Conservation (phyloP, 208 protist genomes). For the Blastocrithidia nonstop region DNA sequence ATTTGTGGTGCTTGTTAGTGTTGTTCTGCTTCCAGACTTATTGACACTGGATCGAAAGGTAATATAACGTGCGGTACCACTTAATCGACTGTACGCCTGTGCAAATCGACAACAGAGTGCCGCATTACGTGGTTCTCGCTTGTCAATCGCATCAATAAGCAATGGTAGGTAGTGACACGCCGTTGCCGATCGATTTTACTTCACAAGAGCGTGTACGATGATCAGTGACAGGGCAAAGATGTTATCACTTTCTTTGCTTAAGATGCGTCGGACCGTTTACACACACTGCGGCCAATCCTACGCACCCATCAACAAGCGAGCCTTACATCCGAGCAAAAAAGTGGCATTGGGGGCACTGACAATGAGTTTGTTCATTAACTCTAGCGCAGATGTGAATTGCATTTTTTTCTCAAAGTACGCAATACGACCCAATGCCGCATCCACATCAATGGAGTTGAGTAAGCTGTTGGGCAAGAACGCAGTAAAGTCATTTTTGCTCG, state of each 20-base stretch:
- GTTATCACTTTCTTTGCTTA: conserved; percentile 60
- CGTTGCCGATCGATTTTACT: conserved; percentile 48
- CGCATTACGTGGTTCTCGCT: conserved; percentile 71
- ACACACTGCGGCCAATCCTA: conserved; percentile 88
- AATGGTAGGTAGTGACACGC: conserved; percentile 35
- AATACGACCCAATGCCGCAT: conserved; percentile 71
- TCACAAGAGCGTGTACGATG: conserved; percentile 61
- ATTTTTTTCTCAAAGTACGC: conserved; percentile 74
- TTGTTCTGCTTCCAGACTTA: no score
- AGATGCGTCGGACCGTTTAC: conserved; percentile 71
- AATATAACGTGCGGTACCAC: no score
- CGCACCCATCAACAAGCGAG: conserved; percentile 69
- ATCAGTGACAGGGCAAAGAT: conserved; percentile 59
- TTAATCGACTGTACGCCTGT: conserved; percentile 57
- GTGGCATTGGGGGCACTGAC: conserved; percentile 50
- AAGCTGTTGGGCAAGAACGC: not conserved
- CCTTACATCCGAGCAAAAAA: conserved; percentile 63
- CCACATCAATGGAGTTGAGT: conserved; percentile 19
- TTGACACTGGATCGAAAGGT: no score
- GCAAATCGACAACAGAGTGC: conserved; percentile 46
- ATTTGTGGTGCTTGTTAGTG: not conserved
- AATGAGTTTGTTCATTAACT: conserved; percentile 68
- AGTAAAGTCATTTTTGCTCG: no score
- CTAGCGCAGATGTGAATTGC: conserved; percentile 57
- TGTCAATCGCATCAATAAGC: conserved; percentile 38